A percentile compares a stretch with the other conserved stretches of the same genome.
phyloP scores from a whole-genome alignment of 1,284 basidiomycete species.

The Ustilago shanxiensis region DNA sequence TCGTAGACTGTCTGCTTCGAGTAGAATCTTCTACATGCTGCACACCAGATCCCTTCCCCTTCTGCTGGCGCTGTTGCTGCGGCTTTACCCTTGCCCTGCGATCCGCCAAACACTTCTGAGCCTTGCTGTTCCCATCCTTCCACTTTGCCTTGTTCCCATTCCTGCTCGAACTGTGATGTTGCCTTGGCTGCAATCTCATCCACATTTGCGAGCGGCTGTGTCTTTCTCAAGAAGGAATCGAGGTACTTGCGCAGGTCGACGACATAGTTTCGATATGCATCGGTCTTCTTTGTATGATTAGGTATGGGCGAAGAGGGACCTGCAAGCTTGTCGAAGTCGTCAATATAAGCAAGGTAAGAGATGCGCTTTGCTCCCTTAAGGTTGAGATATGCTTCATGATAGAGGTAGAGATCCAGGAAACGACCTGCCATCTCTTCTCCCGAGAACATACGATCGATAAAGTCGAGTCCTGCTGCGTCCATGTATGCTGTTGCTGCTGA shows the following conservation, averaged over 20 bases:
- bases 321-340: slow-evolving; percentile 75
- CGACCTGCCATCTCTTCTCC: slow-evolving; percentile 96
- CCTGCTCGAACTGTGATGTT: slow-evolving; percentile 79
- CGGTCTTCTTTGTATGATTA: slow-evolving; percentile 55
- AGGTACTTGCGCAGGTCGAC: slow-evolving; percentile 82
- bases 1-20: slow-evolving; percentile 98
- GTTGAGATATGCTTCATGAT: slow-evolving; percentile 91
- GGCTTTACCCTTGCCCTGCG: slow-evolving; percentile 57
- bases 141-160: slow-evolving; percentile 84
- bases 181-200: slow-evolving; percentile 78
- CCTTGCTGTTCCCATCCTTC: slow-evolving; percentile 79
- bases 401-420: slow-evolving; percentile 91
- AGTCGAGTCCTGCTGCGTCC: slow-evolving; percentile 38
- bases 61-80: slow-evolving; percentile 1
- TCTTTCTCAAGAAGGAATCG: slow-evolving; percentile 85
- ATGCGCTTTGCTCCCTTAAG: slow-evolving; percentile 80
- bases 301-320: slow-evolving; percentile 48
- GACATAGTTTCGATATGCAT: slow-evolving; percentile 62
- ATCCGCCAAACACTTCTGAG: slow-evolving; percentile 57
- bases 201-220: slow-evolving; percentile 86
- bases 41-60: slow-evolving; percentile 88
- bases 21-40: slow-evolving; percentile 91
- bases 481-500: slow-evolving; percentile 29
- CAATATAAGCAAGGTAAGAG: slow-evolving; percentile 87
- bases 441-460: slow-evolving; percentile 66